Base-by-base conservation (phyloP, 805 yeast species). In the Debaryomyces prosopidis region DNA sequence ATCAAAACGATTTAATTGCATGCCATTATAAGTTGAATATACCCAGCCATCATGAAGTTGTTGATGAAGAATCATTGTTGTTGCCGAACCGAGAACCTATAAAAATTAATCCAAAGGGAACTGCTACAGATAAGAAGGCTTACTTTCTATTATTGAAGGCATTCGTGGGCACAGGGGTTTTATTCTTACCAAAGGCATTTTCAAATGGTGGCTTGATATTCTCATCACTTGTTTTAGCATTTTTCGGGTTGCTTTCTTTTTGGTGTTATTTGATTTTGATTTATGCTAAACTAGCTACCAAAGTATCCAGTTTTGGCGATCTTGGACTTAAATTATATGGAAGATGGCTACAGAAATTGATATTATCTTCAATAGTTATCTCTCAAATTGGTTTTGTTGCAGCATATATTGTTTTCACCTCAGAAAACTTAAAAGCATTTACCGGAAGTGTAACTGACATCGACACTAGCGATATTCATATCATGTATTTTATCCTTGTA, bases 381-480 rank as follows among this genome's bases (percentile, higher is more conserved):
- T 83, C 92, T 0, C 95, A 87, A 60, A 66, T 87, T 45, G 95
- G 95, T 0, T 87, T 87, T 59, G 86, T 85, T 8, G 88, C 88
- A 12, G 89, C 94, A 0, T 87, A 87, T 60, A 82, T 85, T 52
- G 87, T 87, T 1, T 87, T 87, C 63, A 85, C 92, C 0, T 80
- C 88, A 1, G 86, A 85, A 49, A 87, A 87, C 59, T 55, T 87
- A 26, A 69, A 74, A 34, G 90, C 92, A 0, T 86, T 87, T 56
- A 45, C 80, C 2, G 55, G 57, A 5, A 83, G 81, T 55, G 73
- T 81, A 1, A 69, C 80, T n/a, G 65, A 69, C 3, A 48, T 63
- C 9, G 57, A 73, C 3, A 46, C 75, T 1, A 62, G 75, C 7
- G 66, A 78, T 15, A 67, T 72, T 9, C 60, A 66, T 36, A 56